These are phyloP conservation scores for Vaccinium macrocarpon DNA, from an alignment of 148 eudicot genomes.

Conservation along the genomic window DNA sequence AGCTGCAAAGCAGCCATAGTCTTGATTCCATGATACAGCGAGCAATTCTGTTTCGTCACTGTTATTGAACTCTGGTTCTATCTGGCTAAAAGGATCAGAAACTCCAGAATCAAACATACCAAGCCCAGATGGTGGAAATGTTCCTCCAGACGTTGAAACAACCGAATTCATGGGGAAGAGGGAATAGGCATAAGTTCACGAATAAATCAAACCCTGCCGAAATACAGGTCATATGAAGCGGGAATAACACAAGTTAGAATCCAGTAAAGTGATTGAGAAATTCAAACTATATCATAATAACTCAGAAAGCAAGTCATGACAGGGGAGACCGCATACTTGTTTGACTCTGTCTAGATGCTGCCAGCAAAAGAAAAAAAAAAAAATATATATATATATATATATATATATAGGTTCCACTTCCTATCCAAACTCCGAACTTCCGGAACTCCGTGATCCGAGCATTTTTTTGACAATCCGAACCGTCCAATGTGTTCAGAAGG, in stretches of 20 bases:
- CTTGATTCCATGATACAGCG: conserved; percentile 92
- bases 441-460: no score
- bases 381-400: no score
- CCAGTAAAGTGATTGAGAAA: not conserved
- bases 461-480: no score
- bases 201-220: conserved; percentile 25
- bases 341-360: not conserved
- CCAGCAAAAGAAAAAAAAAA: not conserved
- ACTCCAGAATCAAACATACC: conserved; percentile 44
- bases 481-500: no score
- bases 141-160: conserved; percentile 56
- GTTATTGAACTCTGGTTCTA: conserved; percentile 44
- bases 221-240: not conserved
- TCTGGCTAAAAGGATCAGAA: conserved; percentile 34
- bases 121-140: conserved; percentile 40
- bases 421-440: no score
- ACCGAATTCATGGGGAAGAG: conserved; percentile 49
- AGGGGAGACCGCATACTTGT: not conserved
- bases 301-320: not conserved
- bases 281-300: not conserved
- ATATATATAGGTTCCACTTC: no score
- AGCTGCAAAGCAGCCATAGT: conserved; percentile 85
- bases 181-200: conserved; percentile 23
- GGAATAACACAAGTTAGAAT: not conserved
- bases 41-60: conserved; percentile 64